These are phyloP conservation scores for Phyllostachys edulis DNA, from an alignment of 176 grass and related monocot genomes.

Conservation along the genomic window DNA sequence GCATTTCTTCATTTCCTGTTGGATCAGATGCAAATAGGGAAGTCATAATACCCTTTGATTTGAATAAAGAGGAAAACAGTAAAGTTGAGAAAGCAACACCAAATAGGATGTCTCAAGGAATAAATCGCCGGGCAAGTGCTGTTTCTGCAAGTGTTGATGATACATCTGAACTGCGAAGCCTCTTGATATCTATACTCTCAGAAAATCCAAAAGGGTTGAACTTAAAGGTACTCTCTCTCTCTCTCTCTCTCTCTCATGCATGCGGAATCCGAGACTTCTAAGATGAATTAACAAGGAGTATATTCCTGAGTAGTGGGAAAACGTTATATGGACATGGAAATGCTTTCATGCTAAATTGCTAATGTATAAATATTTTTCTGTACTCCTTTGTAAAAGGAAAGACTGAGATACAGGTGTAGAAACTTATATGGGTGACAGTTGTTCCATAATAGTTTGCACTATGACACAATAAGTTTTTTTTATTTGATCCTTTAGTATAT, in stretches of 20 bases:
- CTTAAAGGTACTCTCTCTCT: conserved; percentile 66
- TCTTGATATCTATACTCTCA: conserved; percentile 72
- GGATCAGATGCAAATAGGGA: conserved; percentile 70
- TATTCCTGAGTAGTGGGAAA: background rate
- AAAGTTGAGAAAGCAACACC: conserved; percentile 61
- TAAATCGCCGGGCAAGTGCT: conserved; percentile 36
- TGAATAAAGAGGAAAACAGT: conserved; percentile 61
- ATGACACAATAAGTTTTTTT: background rate
- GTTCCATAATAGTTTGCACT: background rate
- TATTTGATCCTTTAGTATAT: conserved; percentile 12
- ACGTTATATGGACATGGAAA: background rate
- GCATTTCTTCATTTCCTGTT: conserved; percentile 43
- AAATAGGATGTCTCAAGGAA: conserved; percentile 44
- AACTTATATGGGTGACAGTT: conserved; percentile 9
- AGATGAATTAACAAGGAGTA: background rate
- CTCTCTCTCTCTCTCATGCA: background rate
- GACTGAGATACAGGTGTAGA: background rate
- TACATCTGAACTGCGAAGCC: conserved; percentile 46
- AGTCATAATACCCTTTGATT: conserved; percentile 54
- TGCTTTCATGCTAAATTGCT: conserved; percentile 9
- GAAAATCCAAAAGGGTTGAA: conserved; percentile 81
- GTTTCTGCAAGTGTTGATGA: conserved; percentile 52
- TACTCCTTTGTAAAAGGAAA: background rate
- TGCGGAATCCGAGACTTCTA: background rate
- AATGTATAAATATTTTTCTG: background rate